A percentile compares a stretch with the other conserved stretches of the same genome.
Evolutionary conservation across 129 eudicot species (phyloP).

Genomic region (Lactuca sativa): DNA sequence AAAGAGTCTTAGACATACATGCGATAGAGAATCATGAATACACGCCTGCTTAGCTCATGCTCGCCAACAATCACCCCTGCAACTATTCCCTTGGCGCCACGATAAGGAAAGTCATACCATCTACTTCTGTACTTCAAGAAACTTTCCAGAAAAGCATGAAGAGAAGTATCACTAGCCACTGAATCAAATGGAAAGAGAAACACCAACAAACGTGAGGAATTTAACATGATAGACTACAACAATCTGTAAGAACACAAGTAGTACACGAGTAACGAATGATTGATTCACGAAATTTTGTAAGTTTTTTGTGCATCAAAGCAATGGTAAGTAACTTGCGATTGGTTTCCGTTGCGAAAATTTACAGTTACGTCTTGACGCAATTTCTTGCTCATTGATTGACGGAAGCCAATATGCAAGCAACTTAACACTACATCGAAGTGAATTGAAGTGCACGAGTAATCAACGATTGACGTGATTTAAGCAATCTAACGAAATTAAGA

Average conservation of each 20-base stretch:
- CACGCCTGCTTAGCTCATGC: slow-evolving; percentile 78
- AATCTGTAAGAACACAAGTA: background rate
- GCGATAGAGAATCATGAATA: slow-evolving; percentile 90
- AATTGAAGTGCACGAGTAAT: background rate
- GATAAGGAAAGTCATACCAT: slow-evolving; percentile 97
- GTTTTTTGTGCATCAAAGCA: no score
- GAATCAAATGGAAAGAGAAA: slow-evolving; percentile 26
- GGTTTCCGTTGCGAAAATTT: no score
- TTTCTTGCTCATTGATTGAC: background rate
- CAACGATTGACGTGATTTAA: background rate
- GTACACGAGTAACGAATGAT: background rate
- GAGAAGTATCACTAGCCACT: slow-evolving; percentile 86
- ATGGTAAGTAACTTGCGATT: no score
- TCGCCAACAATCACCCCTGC: slow-evolving; percentile 97
- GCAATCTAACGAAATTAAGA: background rate
- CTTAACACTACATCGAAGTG: background rate
- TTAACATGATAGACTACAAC: background rate
- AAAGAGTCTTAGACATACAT: slow-evolving; percentile 47
- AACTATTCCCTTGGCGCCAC: slow-evolving; percentile 78
- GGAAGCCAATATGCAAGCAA: background rate
- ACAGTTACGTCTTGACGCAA: background rate
- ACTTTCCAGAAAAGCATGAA: slow-evolving; percentile 78
- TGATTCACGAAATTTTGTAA: background rate
- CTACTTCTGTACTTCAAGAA: slow-evolving; percentile 80
- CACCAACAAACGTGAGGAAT: background rate